phyloP scores from a whole-genome alignment of 1,284 basidiomycete species.

The Malassezia furfur region DNA sequence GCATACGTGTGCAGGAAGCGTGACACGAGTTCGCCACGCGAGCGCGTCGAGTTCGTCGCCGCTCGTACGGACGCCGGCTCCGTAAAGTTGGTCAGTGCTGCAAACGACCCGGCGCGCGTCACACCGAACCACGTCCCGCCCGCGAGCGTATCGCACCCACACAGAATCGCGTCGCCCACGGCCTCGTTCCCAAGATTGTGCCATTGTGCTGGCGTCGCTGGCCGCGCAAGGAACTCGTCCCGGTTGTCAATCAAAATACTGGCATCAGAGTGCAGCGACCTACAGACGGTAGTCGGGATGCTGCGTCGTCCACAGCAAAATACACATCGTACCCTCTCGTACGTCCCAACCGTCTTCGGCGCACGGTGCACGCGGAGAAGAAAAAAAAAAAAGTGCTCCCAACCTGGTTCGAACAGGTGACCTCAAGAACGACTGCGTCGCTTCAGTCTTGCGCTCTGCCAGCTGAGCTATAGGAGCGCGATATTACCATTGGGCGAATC shows the following conservation, averaged over 20 bases:
- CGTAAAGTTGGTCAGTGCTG: constrained; percentile 9
- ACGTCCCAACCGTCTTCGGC: not conserved
- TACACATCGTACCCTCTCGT: constrained; percentile 3
- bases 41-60: not conserved
- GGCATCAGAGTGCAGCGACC: not conserved
- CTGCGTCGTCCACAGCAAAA: constrained; percentile 10
- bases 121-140: constrained; percentile 17
- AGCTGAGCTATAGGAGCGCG: constrained; percentile 19
- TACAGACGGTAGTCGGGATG: constrained; percentile 15
- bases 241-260: constrained; percentile 10
- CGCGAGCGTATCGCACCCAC: constrained; percentile 5
- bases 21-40: constrained; percentile 11
- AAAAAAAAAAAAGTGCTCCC: constrained; percentile 18
- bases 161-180: not conserved
- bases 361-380: not conserved
- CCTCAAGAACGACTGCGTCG: constrained; percentile 18
- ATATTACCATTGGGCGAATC: too few relatives aligned
- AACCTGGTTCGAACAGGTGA: constrained; percentile 23
- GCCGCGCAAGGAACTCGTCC: constrained; percentile 13
- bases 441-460: constrained; percentile 23
- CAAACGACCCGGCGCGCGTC: constrained; percentile 4
- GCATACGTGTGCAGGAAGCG: constrained; percentile 3
- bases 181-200: not conserved
- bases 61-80: not conserved
- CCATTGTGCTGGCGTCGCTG: constrained; percentile 7